A percentile compares a stretch with the other conserved stretches of the same genome.
phyloP scores from a whole-genome alignment of 2,329 filamentous ascomycete genomes.

The Penicillium sp. region DNA sequence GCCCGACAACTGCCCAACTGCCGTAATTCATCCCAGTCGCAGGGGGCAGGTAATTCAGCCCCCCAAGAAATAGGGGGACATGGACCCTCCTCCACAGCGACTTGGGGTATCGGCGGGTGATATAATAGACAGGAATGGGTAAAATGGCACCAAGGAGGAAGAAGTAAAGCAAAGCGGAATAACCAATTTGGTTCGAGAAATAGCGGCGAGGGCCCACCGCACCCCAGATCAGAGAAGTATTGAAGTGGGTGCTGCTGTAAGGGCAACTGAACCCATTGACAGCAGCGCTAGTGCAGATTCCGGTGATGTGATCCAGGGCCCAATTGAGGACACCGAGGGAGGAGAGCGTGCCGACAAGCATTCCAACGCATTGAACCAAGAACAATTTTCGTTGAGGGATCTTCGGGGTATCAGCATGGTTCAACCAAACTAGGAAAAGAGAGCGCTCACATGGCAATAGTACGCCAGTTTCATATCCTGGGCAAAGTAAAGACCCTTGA shows the following conservation, averaged over 20 bases:
- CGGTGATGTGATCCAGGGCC: conserved; percentile 42
- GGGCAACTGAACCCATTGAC: conserved; percentile 59
- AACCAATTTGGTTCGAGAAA: conserved; percentile 59
- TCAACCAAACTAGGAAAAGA: background rate
- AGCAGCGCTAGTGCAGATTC: conserved; percentile 51
- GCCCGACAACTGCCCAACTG: conserved; percentile 63
- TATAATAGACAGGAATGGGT: conserved; percentile 55
- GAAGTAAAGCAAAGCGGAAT: conserved; percentile 63
- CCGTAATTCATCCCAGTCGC: conserved; percentile 66
- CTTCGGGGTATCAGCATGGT: conserved; percentile 26
- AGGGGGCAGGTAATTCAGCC: conserved; percentile 60
- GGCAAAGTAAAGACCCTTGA: conserved; percentile 27
- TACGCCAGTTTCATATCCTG: conserved; percentile 29
- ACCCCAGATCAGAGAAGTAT: conserved; percentile 67
- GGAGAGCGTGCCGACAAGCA: conserved; percentile 44
- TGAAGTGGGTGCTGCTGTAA: conserved; percentile 58
- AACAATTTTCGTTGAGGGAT: conserved; percentile 47
- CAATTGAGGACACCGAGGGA: conserved; percentile 46
- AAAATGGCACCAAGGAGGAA: conserved; percentile 63
- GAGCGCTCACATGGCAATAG: conserved; percentile 19
- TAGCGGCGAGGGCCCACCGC: conserved; percentile 65
- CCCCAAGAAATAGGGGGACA: conserved; percentile 62
- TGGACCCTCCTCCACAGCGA: conserved; percentile 61
- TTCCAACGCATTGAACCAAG: conserved; percentile 47
- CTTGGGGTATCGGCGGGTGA: conserved; percentile 59